Conservation (phyloP, 2,329 filamentous ascomycete genomes). For the Ophiostoma himal-ulmi region DNA sequence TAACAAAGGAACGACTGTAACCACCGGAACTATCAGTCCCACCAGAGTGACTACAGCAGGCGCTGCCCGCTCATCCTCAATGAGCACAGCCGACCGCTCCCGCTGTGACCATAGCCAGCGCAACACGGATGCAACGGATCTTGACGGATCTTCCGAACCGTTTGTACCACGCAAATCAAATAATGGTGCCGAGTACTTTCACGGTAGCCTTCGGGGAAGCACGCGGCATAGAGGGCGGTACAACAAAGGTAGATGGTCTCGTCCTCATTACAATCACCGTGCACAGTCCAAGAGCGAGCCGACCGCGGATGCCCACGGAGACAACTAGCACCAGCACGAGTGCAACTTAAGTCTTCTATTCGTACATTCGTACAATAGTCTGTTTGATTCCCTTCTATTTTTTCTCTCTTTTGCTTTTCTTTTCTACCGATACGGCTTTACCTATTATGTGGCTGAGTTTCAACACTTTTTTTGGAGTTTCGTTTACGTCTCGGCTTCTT, state of each 20-base stretch:
- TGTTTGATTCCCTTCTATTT: not conserved
- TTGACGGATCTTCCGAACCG: constrained; percentile 5
- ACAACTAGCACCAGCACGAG: not conserved
- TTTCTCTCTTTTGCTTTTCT: not conserved
- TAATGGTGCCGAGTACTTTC: not conserved
- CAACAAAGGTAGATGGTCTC: constrained; percentile 24
- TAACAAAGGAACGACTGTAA: not conserved
- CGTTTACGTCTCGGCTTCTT: not conserved
- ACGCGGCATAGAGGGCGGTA: constrained; percentile 19
- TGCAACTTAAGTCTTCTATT: not conserved
- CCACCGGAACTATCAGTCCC: not conserved
- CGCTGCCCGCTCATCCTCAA: not conserved
- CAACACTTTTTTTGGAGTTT: not conserved
- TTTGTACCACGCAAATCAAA: not conserved
- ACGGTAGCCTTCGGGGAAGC: constrained; percentile 15
- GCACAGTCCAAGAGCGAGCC: constrained; percentile 45
- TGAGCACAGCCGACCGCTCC: constrained; percentile 16
- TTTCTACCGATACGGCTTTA: not conserved
- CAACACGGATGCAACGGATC: constrained; percentile 23
- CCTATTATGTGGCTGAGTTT: not conserved
- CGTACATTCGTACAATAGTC: not conserved
- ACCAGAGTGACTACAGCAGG: not conserved
- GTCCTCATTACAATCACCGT: constrained; percentile 39
- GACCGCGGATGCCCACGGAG: not conserved
- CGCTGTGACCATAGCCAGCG: constrained; percentile 17